Percentiles rank a stretch among this genome's conserved stretches.
phyloP scores from a whole-genome alignment of 2,329 filamentous ascomycete species.

The Paradendryphiella salina region DNA sequence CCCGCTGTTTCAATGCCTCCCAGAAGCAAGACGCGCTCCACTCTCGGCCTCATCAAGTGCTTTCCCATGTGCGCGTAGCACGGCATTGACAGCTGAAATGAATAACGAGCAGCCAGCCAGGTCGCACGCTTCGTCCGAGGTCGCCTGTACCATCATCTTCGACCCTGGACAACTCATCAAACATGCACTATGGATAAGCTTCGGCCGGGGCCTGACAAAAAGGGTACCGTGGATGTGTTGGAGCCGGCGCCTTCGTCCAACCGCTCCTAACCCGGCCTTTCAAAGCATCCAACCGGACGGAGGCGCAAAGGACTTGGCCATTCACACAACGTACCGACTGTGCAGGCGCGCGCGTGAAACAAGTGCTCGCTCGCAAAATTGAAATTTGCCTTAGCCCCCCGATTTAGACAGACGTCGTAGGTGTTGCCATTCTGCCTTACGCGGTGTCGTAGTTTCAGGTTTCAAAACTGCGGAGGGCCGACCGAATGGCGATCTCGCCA shows the following conservation, averaged over 20 bases:
- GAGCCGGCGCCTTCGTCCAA: too few species aligned
- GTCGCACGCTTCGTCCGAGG: too few species aligned
- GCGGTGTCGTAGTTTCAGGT: conserved; percentile 18
- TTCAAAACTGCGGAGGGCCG: conserved; percentile 18
- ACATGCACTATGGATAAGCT: too few species aligned
- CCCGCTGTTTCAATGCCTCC: conserved; percentile 29
- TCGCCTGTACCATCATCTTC: too few species aligned
- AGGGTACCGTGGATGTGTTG: too few species aligned
- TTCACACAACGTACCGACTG: too few species aligned
- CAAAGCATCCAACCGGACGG: too few species aligned
- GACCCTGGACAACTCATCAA: too few species aligned
- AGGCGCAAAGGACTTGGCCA: too few species aligned
- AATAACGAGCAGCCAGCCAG: not conserved
- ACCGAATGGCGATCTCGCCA: conserved; percentile 12
- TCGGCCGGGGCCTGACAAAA: too few species aligned
- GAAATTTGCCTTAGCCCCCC: not conserved
- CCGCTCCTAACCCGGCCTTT: too few species aligned
- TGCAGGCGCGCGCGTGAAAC: not conserved
- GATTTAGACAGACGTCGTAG: not conserved
- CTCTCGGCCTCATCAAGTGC: conserved; percentile 13
- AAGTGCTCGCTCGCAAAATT: not conserved
- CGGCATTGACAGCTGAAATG: conserved; percentile 23
- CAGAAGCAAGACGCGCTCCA: conserved; percentile 12
- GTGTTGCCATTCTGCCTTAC: conserved; percentile 6
- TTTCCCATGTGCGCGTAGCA: conserved; percentile 4